Percentiles rank a stretch among this genome's conserved stretches.
Evolutionary conservation across 768 basidiomycete species (phyloP).

Genomic region (Boletus rex-veris): DNA sequence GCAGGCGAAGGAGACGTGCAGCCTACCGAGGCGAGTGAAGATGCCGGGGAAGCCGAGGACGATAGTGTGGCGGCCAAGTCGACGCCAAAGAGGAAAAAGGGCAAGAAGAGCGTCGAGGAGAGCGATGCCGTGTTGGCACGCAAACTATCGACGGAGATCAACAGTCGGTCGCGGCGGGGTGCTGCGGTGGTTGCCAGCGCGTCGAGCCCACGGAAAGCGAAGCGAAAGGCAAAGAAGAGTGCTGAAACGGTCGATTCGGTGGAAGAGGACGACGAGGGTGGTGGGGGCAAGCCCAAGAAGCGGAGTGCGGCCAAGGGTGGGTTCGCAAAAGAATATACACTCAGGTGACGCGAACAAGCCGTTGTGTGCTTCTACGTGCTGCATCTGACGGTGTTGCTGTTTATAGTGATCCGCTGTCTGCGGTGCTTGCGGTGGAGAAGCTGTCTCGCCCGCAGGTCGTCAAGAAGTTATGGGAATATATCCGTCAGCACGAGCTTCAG

Average conservation of each 20-base stretch:
- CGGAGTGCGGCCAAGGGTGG: slow-evolving; percentile 61
- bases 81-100: slow-evolving; percentile 40
- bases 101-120: slow-evolving; percentile 48
- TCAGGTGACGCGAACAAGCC: slow-evolving; percentile 49
- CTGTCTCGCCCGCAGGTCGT: slow-evolving; percentile 88
- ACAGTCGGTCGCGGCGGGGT: slow-evolving; percentile 54
- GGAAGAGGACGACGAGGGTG: slow-evolving; percentile 45
- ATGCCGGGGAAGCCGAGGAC: neutral
- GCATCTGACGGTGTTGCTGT: neutral
- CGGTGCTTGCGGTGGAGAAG: slow-evolving; percentile 60
- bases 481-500: slow-evolving; percentile 77
- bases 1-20: slow-evolving; percentile 21
- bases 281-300: slow-evolving; percentile 47
- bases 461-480: slow-evolving; percentile 87
- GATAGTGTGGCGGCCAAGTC: slow-evolving; percentile 17
- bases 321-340: slow-evolving; percentile 70
- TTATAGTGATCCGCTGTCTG: slow-evolving; percentile 66
- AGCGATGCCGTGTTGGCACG: slow-evolving; percentile 71
- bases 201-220: slow-evolving; percentile 43
- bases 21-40: slow-evolving; percentile 17
- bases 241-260: slow-evolving; percentile 47
- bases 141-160: slow-evolving; percentile 66
- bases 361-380: slow-evolving; percentile 1
- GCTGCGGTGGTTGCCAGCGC: slow-evolving; percentile 33
- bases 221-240: slow-evolving; percentile 49